Percentiles rank a stretch among this genome's conserved stretches.
Conservation (phyloP, 139 green algal species). For the Microglena sp. region DNA sequence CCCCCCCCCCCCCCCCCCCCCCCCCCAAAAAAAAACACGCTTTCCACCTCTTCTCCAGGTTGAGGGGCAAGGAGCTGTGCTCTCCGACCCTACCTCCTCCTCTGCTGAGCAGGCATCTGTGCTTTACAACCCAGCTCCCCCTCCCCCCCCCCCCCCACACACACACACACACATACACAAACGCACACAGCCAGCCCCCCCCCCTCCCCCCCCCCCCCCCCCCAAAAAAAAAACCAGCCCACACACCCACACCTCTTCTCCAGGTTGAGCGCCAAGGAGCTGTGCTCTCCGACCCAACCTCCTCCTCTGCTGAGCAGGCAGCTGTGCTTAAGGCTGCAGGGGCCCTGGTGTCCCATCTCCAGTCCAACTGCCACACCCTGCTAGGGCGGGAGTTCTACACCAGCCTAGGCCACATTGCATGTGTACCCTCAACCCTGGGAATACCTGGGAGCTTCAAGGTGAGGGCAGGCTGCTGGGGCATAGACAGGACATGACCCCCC, state of each 20-base stretch:
- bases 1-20: no score
- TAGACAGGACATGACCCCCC: neutral
- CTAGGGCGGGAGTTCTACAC: conserved; percentile 17
- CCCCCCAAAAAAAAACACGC: no score
- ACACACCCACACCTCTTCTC: no score
- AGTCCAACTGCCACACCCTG: conserved; percentile 2
- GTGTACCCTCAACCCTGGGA: conserved; percentile 30
- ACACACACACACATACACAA: conserved; percentile 3
- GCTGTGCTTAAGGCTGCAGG: neutral
- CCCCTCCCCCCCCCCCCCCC: no score
- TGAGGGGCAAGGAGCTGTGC: no score
- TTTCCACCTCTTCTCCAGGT: no score
- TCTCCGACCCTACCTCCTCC: no score
- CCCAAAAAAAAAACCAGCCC: no score
- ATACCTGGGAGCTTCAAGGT: conserved; percentile 27
- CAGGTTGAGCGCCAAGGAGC: no score
- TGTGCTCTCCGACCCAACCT: no score
- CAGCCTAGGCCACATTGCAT: conserved; percentile 17
- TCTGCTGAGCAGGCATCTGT: neutral
- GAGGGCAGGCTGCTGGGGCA: neutral
- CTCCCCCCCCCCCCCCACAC: neutral
- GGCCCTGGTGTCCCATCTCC: conserved; percentile 11
- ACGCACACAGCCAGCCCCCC: neutral
- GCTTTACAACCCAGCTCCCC: neutral
- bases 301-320: neutral